phyloP scores from a whole-genome alignment of 1,284 basidiomycete species.

The Cryptococcus depauperatus region DNA sequence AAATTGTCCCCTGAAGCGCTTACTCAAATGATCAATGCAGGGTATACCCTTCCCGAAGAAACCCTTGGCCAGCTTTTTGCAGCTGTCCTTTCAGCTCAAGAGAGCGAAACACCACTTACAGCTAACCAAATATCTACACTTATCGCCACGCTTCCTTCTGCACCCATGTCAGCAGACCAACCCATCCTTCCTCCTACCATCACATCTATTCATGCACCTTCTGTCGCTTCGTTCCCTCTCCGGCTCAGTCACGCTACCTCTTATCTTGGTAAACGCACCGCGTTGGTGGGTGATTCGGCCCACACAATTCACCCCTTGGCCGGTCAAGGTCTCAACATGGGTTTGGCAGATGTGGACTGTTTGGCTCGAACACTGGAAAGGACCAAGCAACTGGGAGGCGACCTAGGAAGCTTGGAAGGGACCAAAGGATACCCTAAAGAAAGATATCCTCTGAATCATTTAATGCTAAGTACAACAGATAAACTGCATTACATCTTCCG shows the following conservation, averaged over 20 bases:
- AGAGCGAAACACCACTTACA: conserved; percentile 13
- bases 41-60: conserved; percentile 74
- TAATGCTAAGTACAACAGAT: conserved; percentile 71
- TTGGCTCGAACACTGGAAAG: conserved; percentile 58
- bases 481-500: conserved; percentile 80
- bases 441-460: conserved; percentile 78
- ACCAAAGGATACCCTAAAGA: conserved; percentile 67
- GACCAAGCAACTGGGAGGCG: conserved; percentile 58
- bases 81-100: conserved; percentile 50
- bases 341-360: conserved; percentile 72
- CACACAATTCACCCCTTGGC: conserved; percentile 95
- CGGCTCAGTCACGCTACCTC: conserved; percentile 77
- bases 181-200: conserved; percentile 64
- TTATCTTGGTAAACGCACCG: conserved; percentile 74
- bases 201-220: conserved; percentile 61
- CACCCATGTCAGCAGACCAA: conserved; percentile 50
- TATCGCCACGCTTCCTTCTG: conserved; percentile 37
- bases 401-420: conserved; percentile 74
- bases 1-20: conserved; percentile 60
- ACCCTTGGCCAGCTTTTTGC: conserved; percentile 64
- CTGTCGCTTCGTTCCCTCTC: conserved; percentile 83
- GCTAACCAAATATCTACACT: conserved; percentile 20
- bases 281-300: conserved; percentile 90
- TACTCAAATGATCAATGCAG: conserved; percentile 74
- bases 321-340: conserved; percentile 92